Base-by-base conservation (phyloP, 164 flowering plant genomes). In the Liquidambar formosana region DNA sequence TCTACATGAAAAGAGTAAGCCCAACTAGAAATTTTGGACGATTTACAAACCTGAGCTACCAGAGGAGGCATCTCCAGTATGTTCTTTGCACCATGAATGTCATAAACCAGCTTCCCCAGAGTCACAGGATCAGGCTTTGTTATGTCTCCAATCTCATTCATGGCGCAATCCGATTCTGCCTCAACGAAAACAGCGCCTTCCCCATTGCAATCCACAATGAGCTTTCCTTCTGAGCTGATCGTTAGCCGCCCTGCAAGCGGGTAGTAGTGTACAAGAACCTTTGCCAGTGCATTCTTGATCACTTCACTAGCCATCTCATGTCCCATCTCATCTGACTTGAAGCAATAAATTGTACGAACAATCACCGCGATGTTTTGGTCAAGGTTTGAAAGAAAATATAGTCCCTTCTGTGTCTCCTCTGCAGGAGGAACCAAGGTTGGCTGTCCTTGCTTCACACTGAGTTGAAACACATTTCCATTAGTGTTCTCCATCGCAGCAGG, bases 171-270 rank as follows among this genome's bases (percentile, higher is more conserved):
- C 0, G 96, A 79, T 64, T 84, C 89, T 9, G 98, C 98, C 76
- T 88, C 97, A 8, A 92, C 95, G 27, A 94, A 85, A 57, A 90
- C 82, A 21, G 88, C 92, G 13, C 98, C 98, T 47, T 94, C 93
- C 0, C 88, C 92, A 0, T 86, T 90, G 75, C 97, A 92, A 56
- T 92, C 78, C 67, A 92, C 91, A 5, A 85, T 87, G 47, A 94
- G 82, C 83, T 92, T 94, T 44, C 87, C 93, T 52, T 86, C 94
- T 2, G 81, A 33, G 77, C 94, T 88, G 57, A 92, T 79, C 0
- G 87, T 84, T 0, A 94, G 73, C 70, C 94, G 69, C 47, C 98
- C 97, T 0, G 96, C 92, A 5, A 83, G 71, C 0, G 97, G 97
- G 60, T 92, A 86, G 78, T 85, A 92, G 27, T 81, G 85, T 51